Evolutionary conservation across 2,329 filamentous ascomycete genomes (phyloP), one percentile per base, ranked within the genome.

Genomic region (Pseudogymnoascus sp.): DNA sequence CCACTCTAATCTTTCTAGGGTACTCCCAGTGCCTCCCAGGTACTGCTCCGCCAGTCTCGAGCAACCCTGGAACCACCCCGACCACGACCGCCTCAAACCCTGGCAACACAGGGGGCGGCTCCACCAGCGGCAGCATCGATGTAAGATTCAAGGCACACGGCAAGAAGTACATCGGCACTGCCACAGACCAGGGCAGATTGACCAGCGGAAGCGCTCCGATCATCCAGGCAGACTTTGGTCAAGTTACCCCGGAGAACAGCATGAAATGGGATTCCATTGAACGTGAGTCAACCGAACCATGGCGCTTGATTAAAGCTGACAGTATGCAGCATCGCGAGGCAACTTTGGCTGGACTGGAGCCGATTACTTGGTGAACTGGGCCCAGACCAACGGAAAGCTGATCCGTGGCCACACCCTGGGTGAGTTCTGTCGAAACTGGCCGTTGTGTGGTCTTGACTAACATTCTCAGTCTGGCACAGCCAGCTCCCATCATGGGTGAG

Each of bases 241-340:
- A 85, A 71, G 77, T 89, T 23, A 88, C 86, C 0, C 81, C 83
- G 1, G 87, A 89, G 77, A 89, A 90, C 78, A 84, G 79, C 71
- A 87, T 88, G 82, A 89, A 89, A 75, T 89, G 86, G 86, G 84
- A 88, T 68, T 76, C 80, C 36, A 78, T 78, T n/a, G 77, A 88
- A 72, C 70, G 71, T 62, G 70, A 46, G 62, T 21, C 18, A 3
- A 12, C 18, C 18, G 5, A 46, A 23, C 11, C 40, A 37, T 53
- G 12, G 38, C 36, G 28, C 49, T 60, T 60, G 14, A 38, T n/a
- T 21, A 59, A 46, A 66, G 1, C 42, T 46, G 42, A 46, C 42
- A 46, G 14, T 46, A 46, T 46, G 31, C 49, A 60, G 65, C 69
- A 14, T 71, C 71, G 28, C 76, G 77, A 64, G 80, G 79, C 64